Percentiles rank a stretch among this genome's conserved stretches.
Conservation (phyloP, 495 filamentous ascomycete genomes). For the Mycothermus thermophilus region DNA sequence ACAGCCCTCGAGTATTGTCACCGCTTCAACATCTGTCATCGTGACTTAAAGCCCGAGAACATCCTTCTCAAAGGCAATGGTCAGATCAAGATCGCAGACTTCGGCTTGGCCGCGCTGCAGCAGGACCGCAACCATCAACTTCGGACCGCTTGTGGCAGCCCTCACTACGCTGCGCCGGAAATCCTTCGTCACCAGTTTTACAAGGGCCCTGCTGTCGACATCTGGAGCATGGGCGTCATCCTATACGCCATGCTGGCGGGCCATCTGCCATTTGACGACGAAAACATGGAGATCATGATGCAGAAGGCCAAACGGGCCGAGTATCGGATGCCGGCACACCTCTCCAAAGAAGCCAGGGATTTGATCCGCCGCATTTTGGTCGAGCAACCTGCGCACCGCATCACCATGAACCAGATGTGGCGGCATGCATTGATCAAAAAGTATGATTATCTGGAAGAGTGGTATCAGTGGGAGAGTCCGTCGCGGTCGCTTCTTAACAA, state of each 20-base stretch:
- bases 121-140: slow-evolving; percentile 57
- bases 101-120: slow-evolving; percentile 92
- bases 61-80: slow-evolving; percentile 62
- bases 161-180: slow-evolving; percentile 91
- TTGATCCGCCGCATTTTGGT: slow-evolving; percentile 64
- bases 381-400: slow-evolving; percentile 57
- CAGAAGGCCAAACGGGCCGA: slow-evolving; percentile 52
- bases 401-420: slow-evolving; percentile 69
- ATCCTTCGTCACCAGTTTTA: slow-evolving; percentile 60
- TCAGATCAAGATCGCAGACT: slow-evolving; percentile 86
- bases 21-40: slow-evolving; percentile 84
- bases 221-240: slow-evolving; percentile 92
- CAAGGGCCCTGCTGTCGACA: slow-evolving; percentile 69
- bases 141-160: slow-evolving; percentile 84
- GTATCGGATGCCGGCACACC: slow-evolving; percentile 53
- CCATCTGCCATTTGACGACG: slow-evolving; percentile 68
- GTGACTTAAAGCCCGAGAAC: slow-evolving; percentile 95
- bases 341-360: slow-evolving; percentile 62
- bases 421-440: slow-evolving; percentile 66
- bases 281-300: slow-evolving; percentile 43
- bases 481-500: slow-evolving; percentile 12
- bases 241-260: slow-evolving; percentile 72
- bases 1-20: slow-evolving; percentile 87
- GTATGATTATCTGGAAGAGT: slow-evolving; percentile 54
- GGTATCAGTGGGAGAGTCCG: slow-evolving; percentile 20